Evolutionary conservation across 768 basidiomycete species (phyloP), one percentile per base, ranked within the genome.

Genomic region (Kwoniella dendrophila): DNA sequence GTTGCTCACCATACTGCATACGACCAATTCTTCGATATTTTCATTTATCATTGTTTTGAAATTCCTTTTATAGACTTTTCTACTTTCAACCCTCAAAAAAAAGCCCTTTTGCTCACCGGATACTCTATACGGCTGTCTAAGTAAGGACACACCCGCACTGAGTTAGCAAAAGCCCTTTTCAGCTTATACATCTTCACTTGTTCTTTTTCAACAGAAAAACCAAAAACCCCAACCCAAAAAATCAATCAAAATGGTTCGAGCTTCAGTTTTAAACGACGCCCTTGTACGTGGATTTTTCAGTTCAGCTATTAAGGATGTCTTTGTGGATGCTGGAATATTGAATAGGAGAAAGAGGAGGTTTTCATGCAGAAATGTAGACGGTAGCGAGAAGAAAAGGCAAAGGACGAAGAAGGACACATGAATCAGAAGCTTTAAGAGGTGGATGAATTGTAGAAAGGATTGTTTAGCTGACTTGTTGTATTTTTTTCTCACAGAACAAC

Each of bases 401-500:
- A 4, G 30, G 51, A 38, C 11, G 34, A 6, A 16, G 7, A 22
- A 29, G 53, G 12, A 43, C 6, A 18, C 22, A 16, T 14, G 34
- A 16, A 44, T 33, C 8, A 12, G 40, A 6, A 38, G 48, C 27
- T 36, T 18, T 32, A 22, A 34, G 40, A 18, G 10, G 53, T 3
- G 41, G 20, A 56, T 56, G 55, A 44, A 24, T 20, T 26, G 40
- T 22, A 41, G 34, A 44, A 16, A 5, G 30, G 53, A 40, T 53
- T 64, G 67, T 54, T 53, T n/a, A n/a, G 26, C 36, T 53, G 18
- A 41, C 20, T 45, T 30, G 12, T 48, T 20, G 14, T 29, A 12
- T 11, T 4, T 36, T 8, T 36, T 8, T 8, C 16, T 24, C 22
- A 47, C 54, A 76, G 72, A 97, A 95, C 87, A 95, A 90, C 86